Base-by-base conservation (phyloP, 441 rosid genomes). In the Brassica hybrid region DNA sequence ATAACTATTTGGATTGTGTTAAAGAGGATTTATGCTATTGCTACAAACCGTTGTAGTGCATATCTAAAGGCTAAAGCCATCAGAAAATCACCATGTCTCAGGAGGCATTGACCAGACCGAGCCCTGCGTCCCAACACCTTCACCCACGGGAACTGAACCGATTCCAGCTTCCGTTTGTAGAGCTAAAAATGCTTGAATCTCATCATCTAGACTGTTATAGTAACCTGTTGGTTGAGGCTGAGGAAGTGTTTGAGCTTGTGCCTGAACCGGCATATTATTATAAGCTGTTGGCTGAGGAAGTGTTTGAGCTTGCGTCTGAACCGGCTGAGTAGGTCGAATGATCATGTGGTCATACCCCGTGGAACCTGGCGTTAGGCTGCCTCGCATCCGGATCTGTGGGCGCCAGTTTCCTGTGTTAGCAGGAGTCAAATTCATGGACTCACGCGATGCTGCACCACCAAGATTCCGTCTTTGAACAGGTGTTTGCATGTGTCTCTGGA, bases 301-400 rank as follows among this genome's bases (percentile, higher is more conserved):
- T 52, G 58, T 16, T 52, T 14, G 58, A 52, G 21, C 58, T 52
- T 52, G 58, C 1, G 58, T 7, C 21, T 54, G 59, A 54, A 54
- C 59, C 18, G 72, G 79, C 65, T 77, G 83, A 19, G 88, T 90
- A 25, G 97, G 92, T 79, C 71, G 90, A 82, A 94, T 92, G 77
- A 92, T 83, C 73, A 89, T 60, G 58, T 85, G 87, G 77, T 84
- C 84, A 76, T 86, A 82, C 73, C 72, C 84, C 18, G 75, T 82
- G 64, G 79, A 71, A 69, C 85, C 81, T 23, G 93, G 93, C 16
- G 72, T 18, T 43, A 96, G 75, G 76, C 98, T 89, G 81, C 98
- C 99, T 6, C 96, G 90, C 98, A 96, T 96, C 23, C 72, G 75
- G 8, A n/a, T 25, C 5, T 82, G 56, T 13, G 92, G 92, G 14